Evolutionary conservation across 176 grass and related monocot species (phyloP), one percentile per base, ranked within the genome.

Genomic region (Zoysia pacifica): DNA sequence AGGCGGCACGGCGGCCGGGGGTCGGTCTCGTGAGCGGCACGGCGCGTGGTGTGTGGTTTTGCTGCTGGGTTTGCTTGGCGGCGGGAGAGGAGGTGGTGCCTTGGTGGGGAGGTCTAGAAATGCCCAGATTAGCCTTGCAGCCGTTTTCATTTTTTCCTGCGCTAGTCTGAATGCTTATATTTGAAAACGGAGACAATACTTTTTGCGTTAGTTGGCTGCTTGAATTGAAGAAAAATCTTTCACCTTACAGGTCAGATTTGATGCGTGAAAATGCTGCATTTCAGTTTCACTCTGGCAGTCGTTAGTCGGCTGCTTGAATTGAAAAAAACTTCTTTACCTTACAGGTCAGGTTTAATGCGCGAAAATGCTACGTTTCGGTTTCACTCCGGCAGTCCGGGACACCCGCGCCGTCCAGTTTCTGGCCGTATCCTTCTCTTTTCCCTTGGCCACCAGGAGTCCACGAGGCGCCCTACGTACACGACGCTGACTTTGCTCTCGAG

Each of bases 41-140:
- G 74, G 62, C 64, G 80, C 28, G 28, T 28, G 28, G 28, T 28
- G 28, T 28, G 28, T 28, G 28, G 28, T 28, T 28, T 28, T 28
- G 28, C 28, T 28, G 28, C 28, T 28, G 28, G 28, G 28, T 28
- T 28, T 28, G 28, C 28, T 28, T 28, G 20, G 14, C 48, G 7
- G 51, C 2, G 1, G 6, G 63, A 69, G 81, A 0, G 28, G 28
- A 28, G 28, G 28, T 28, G 28, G 49, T 79, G 61, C 62, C 80
- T 62, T 93, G 81, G 65, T 58, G 55, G 81, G 41, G 72, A 87
- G 81, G 89, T 91, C 71, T 88, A 46, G 68, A 84, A 50, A 79
- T 49, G 71, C 63, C 75, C 16, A 76, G 68, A 48, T 76, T 74
- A 11, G 12, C 70, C 71, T 49, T 12, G 6, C 52, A 85, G 51